A percentile compares a stretch with the other conserved stretches of the same genome.
These are phyloP conservation scores for Termitomyces sp. DNA, from an alignment of 768 basidiomycete species.

Conservation along the genomic window DNA sequence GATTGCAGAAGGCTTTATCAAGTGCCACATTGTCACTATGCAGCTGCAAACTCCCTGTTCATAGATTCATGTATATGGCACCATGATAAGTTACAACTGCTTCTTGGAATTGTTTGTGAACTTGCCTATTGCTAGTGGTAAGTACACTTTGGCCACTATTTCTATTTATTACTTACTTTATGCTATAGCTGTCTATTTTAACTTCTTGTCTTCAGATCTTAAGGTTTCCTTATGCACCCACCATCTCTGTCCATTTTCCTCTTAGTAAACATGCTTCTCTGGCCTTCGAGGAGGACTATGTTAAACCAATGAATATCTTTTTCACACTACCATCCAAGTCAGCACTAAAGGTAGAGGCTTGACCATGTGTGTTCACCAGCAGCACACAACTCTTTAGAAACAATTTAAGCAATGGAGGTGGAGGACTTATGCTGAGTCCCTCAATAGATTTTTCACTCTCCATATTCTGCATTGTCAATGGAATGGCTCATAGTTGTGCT, in stretches of 20 bases:
- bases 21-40: no score
- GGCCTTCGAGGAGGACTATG: constrained; percentile 43
- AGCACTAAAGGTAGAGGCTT: constrained; percentile 26
- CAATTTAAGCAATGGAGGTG: constrained; percentile 58
- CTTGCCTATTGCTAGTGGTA: no score
- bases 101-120: no score
- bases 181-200: no score
- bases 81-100: no score
- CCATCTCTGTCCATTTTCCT: constrained; percentile 76
- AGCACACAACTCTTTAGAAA: constrained; percentile 67
- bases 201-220: constrained; percentile 70
- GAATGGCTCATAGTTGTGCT: constrained; percentile 49
- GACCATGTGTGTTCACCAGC: constrained; percentile 66
- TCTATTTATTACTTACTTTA: no score
- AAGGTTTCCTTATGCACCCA: constrained; percentile 83
- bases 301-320: constrained; percentile 80
- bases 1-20: no score
- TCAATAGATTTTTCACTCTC: constrained; percentile 26
- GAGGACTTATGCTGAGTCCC: constrained; percentile 25
- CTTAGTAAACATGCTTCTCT: constrained; percentile 43
- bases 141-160: no score
- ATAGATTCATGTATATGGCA: no score
- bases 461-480: constrained; percentile 52
- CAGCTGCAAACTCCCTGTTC: no score
- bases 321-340: constrained; percentile 46